Evolutionary conservation across 2,329 filamentous ascomycete genomes (phyloP).

Genomic region (Aspergillus ochraceoroseus): DNA sequence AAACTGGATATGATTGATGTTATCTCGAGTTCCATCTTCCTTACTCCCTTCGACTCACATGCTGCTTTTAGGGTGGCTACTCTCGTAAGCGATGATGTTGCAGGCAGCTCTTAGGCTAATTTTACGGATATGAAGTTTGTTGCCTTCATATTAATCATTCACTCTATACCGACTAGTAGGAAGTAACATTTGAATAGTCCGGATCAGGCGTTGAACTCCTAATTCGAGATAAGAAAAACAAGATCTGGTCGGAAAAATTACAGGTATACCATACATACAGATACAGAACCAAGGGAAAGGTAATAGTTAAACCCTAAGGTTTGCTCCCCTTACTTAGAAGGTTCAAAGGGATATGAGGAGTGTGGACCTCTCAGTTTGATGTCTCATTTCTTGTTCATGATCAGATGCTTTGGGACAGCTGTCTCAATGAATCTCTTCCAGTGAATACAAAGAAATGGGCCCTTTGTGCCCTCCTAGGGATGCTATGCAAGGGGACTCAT

Average conservation of each 20-base stretch:
- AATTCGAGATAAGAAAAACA: too few relatives aligned
- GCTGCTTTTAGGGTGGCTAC: too few relatives aligned
- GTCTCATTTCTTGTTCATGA: conserved; percentile 7
- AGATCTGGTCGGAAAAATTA: conserved; percentile 2
- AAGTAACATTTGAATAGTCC: too few relatives aligned
- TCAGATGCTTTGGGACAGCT: background rate
- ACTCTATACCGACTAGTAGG: too few relatives aligned
- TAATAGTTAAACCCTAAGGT: conserved; percentile 1
- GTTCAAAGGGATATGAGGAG: conserved; percentile 9
- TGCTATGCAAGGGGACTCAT: conserved; percentile 18
- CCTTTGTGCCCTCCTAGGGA: conserved; percentile 6
- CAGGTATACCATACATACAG: background rate
- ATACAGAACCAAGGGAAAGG: background rate
- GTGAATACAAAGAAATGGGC: background rate
- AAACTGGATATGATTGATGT: too few relatives aligned
- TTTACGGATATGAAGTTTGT: too few relatives aligned
- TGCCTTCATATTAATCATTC: too few relatives aligned
- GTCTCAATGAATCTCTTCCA: background rate
- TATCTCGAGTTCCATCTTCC: too few relatives aligned
- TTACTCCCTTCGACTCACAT: too few relatives aligned
- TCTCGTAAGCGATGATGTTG: too few relatives aligned
- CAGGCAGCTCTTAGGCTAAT: too few relatives aligned
- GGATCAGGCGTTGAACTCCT: too few relatives aligned
- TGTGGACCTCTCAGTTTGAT: conserved; percentile 4
- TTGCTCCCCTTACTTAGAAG: conserved; percentile 11